phyloP scores from a whole-genome alignment of 1,284 basidiomycete genomes.

The Hymenochaete sp. region DNA sequence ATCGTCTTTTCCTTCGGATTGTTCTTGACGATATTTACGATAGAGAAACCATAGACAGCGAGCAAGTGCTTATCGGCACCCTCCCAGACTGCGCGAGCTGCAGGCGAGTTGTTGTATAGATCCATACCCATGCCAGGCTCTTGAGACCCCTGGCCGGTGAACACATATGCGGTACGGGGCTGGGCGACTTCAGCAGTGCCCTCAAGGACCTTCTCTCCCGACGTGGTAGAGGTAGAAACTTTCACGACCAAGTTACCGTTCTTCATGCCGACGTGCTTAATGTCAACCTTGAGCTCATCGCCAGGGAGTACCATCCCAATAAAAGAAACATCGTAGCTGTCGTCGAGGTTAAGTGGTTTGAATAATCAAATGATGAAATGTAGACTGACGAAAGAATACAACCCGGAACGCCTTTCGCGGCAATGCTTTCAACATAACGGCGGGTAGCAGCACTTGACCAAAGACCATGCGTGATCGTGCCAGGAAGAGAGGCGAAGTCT shows the following conservation, averaged over 20 bases:
- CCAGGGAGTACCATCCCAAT: constrained; percentile 97
- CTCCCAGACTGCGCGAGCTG: constrained; percentile 96
- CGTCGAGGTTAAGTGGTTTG: constrained; percentile 16
- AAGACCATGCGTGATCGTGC: constrained; percentile 96
- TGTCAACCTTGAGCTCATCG: constrained; percentile 80
- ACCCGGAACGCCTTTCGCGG: constrained; percentile 87
- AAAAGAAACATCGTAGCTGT: constrained; percentile 83
- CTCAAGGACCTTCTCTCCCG: constrained; percentile 85
- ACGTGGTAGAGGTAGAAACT: constrained; percentile 80
- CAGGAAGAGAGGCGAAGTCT: constrained; percentile 86
- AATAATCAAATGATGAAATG: constrained; percentile 5
- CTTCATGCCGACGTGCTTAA: constrained; percentile 87
- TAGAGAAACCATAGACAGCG: constrained; percentile 94
- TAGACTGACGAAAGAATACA: constrained; percentile 73
- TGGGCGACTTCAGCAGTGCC: constrained; percentile 92
- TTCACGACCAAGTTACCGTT: constrained; percentile 90
- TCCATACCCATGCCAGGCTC: constrained; percentile 99
- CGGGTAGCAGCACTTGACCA: constrained; percentile 95
- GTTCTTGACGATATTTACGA: constrained; percentile 96
- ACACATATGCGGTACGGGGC: constrained; percentile 90
- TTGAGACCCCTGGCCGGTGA: constrained; percentile 98
- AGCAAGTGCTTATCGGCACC: constrained; percentile 90
- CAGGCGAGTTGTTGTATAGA: constrained; percentile 86
- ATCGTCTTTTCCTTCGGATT: constrained; percentile 97
- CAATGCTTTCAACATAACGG: constrained; percentile 88